These are phyloP conservation scores for Epichloe hybrida DNA, from an alignment of 2,329 filamentous ascomycete species.

Conservation along the genomic window DNA sequence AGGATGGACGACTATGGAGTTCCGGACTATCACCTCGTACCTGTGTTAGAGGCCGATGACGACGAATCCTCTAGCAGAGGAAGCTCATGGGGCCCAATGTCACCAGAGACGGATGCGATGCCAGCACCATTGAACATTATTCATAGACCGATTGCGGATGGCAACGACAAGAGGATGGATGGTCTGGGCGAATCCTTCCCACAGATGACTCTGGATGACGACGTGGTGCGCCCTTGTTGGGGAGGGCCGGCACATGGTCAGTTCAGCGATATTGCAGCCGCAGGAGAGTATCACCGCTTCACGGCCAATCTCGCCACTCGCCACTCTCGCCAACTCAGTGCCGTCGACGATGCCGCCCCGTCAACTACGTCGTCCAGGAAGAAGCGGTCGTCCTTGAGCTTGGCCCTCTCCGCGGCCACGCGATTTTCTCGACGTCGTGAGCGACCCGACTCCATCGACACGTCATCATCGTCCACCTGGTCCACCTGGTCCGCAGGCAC, in stretches of 20 bases:
- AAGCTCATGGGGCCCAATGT: constrained; percentile 11
- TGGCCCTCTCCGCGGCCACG: constrained; percentile 15
- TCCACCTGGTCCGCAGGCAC: neutral
- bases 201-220: constrained; percentile 3
- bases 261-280: constrained; percentile 18
- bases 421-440: constrained; percentile 17
- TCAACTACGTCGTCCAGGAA: neutral
- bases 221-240: constrained; percentile 7
- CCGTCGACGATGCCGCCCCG: neutral
- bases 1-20: neutral
- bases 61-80: constrained; percentile 9
- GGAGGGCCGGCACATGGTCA: constrained; percentile 13
- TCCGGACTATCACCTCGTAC: constrained; percentile 5
- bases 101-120: constrained; percentile 6
- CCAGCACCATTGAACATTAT: constrained; percentile 6
- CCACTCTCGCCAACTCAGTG: neutral
- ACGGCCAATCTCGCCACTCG: constrained; percentile 18
- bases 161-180: constrained; percentile 2
- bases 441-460: constrained; percentile 7
- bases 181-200: neutral
- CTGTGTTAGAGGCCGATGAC: constrained; percentile 10
- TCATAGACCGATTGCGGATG: constrained; percentile 2
- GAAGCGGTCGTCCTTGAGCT: constrained; percentile 9
- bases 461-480: neutral
- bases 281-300: constrained; percentile 23